phyloP scores from a whole-genome alignment of 129 eudicot species.

The Ambrosia trifida region DNA sequence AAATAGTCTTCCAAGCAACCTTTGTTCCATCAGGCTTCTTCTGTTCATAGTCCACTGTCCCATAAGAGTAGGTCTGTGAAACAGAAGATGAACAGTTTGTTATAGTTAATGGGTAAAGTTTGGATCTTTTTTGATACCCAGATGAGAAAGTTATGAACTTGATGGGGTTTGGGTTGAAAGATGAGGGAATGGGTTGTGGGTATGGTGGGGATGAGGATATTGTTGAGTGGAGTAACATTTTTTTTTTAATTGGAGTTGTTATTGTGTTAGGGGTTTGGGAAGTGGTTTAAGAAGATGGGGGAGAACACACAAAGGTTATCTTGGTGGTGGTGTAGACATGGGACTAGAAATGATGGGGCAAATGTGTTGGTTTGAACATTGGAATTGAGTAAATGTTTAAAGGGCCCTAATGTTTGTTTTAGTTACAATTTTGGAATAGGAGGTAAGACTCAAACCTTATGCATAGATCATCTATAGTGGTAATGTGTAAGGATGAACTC shows the following conservation, averaged over 20 bases:
- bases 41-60: constrained; percentile 49
- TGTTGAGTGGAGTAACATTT: constrained; percentile 44
- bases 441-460: no score
- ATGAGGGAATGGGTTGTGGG: constrained; percentile 29
- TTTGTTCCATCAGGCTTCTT: constrained; percentile 40
- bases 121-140: constrained; percentile 32
- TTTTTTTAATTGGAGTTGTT: not conserved
- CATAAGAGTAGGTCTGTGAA: constrained; percentile 45
- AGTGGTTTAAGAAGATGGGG: constrained; percentile 6
- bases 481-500: no score
- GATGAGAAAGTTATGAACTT: constrained; percentile 27
- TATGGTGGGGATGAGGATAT: constrained; percentile 33
- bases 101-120: constrained; percentile 19
- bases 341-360: constrained; percentile 19
- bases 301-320: constrained; percentile 26
- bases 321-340: constrained; percentile 25
- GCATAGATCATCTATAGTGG: no score
- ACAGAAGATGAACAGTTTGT: constrained; percentile 27
- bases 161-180: constrained; percentile 26
- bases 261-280: constrained; percentile 24
- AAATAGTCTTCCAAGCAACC: constrained; percentile 53
- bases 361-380: not conserved
- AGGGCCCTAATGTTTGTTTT: no score
- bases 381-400: no score
- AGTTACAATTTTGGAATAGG: no score